phyloP scores from a whole-genome alignment of 345 rosid species.

The Citrus reticulata region DNA sequence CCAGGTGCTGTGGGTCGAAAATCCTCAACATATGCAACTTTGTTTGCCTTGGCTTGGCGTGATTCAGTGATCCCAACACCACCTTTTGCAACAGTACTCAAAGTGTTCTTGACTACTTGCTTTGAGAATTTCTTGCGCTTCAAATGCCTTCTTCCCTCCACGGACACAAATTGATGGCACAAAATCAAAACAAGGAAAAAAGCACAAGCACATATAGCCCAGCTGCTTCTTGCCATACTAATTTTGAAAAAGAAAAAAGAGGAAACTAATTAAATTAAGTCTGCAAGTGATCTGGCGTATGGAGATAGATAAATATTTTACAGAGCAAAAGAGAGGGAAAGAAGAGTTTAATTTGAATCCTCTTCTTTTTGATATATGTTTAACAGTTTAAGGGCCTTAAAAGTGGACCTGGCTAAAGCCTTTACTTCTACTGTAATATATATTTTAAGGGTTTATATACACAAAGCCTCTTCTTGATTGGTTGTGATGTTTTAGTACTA shows the following conservation, averaged over 20 bases:
- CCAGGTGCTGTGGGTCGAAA: constrained; percentile 46
- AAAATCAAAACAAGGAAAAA: constrained; percentile 25
- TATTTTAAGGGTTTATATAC: background rate
- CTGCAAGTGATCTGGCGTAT: too few species aligned
- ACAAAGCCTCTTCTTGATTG: background rate
- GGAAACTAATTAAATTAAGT: too few species aligned
- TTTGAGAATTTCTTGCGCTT: constrained; percentile 22
- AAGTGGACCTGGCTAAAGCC: background rate
- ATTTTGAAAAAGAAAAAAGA: background rate
- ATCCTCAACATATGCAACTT: constrained; percentile 29
- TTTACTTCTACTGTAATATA: background rate
- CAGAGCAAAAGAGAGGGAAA: background rate
- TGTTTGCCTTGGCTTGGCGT: constrained; percentile 16
- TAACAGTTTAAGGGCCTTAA: background rate
- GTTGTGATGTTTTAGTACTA: background rate
- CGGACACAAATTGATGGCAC: constrained; percentile 22
- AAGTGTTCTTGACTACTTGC: background rate
- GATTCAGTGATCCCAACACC: background rate
- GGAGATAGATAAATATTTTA: too few species aligned
- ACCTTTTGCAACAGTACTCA: constrained; percentile 2
- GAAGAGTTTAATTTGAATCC: background rate
- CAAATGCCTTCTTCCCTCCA: constrained; percentile 40
- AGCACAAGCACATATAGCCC: constrained; percentile 5
- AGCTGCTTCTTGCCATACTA: constrained; percentile 23
- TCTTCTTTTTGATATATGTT: background rate